These are phyloP conservation scores for Tetrahymena thermophila DNA, from an alignment of 73 alveolate species.

Conservation along the genomic window DNA sequence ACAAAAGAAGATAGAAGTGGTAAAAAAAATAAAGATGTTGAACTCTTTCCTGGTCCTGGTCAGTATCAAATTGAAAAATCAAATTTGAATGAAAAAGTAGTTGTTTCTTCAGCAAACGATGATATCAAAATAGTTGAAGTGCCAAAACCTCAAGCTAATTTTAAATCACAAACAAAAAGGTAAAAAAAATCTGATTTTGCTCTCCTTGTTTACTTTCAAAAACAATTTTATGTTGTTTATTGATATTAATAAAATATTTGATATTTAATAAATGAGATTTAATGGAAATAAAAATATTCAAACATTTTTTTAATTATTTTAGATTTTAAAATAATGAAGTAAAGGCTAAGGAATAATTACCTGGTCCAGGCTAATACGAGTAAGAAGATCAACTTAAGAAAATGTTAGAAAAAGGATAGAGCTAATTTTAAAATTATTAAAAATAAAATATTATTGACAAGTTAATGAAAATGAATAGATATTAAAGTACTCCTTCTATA, in stretches of 20 bases:
- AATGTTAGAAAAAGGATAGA: background rate
- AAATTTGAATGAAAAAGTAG: background rate
- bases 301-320: too few relatives aligned
- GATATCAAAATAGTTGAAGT: background rate
- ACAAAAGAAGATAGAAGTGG: background rate
- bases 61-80: background rate
- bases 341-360: background rate
- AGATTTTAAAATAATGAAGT: background rate
- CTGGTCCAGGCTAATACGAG: background rate
- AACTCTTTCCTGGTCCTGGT: background rate
- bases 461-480: background rate
- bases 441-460: background rate
- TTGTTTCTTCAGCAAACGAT: background rate
- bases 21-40: background rate
- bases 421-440: background rate
- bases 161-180: background rate
- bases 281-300: too few relatives aligned
- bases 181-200: background rate
- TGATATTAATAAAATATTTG: too few relatives aligned
- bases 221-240: too few relatives aligned
- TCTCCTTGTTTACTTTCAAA: too few relatives aligned
- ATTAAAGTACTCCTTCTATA: background rate
- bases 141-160: background rate
- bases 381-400: background rate
- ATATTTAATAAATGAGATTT: background rate